Base-by-base conservation (phyloP, 352 stramenopile species). In the Pythium myriotylum region DNA sequence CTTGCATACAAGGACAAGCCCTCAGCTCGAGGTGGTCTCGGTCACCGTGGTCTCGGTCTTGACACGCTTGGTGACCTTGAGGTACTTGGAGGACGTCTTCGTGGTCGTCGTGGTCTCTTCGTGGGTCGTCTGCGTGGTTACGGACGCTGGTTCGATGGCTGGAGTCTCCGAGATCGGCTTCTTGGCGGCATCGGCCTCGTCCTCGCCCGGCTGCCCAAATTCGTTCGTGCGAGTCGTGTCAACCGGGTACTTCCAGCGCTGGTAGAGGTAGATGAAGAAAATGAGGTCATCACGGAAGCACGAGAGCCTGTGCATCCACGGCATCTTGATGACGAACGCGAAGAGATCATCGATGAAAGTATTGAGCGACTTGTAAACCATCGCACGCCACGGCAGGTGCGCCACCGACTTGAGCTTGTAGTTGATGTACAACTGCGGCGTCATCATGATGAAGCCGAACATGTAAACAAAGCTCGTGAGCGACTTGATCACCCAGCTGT, bases 381-480 rank as follows among this genome's bases (percentile, higher is more conserved):
- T 96, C 20, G 96, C 94, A 65, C 95, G 88, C 96, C 97, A 99
- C 40, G 97, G 97, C 56, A 99, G 77, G 67, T 98, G 92, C 9
- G 94, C 95, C 43, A 98, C 95, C 46, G 79, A 97, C 83, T 99
- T 97, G 62, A 99, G 88, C 73, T 98, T 98, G 87, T 98, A 99
- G 70, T 99, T 99, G 70, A 99, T 98, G 72, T 98, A 99, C 16
- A 99, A 66, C 76, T 99, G 97, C 56, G 97, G 97, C 33, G 95
- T 99, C 96, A 99, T 99, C 89, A 98, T 98, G 69, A 99, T 97
- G 69, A 99, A 99, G n/a, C 97, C 97, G 70, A 99, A 99, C 59
- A 96, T 95, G 70, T 99, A 99, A 35, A 99, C 97, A 62, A 98
- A 99, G 53, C 96, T 97, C 46, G 96, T 99, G 20, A 98, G 84